Conservation (phyloP, 2,329 filamentous ascomycete species). For the Aspergillus latus region DNA sequence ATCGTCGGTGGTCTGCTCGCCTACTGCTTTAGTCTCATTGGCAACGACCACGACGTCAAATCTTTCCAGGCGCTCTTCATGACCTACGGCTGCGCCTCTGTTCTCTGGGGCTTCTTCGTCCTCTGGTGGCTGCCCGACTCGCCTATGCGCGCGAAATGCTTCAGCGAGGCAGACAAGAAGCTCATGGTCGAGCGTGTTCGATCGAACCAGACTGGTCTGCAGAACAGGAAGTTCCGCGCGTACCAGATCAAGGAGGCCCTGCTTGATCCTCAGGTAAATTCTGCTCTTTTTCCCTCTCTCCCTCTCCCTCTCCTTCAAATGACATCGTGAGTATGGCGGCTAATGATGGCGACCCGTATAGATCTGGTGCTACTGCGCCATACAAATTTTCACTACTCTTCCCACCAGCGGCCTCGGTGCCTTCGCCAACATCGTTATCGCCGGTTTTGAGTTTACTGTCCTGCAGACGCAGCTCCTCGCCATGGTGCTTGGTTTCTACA, state of each 20-base stretch:
- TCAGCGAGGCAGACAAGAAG: constrained; percentile 64
- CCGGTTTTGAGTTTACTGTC: constrained; percentile 62
- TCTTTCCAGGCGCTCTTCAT: constrained; percentile 71
- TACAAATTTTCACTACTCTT: constrained; percentile 70
- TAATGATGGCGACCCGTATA: background rate
- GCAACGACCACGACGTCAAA: constrained; percentile 51
- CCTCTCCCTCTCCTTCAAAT: background rate
- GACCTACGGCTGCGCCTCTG: constrained; percentile 61
- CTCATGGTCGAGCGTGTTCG: constrained; percentile 63
- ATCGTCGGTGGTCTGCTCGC: constrained; percentile 70
- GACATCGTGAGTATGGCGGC: background rate
- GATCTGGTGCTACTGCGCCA: constrained; percentile 63
- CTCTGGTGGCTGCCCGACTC: constrained; percentile 65
- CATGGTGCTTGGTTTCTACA: constrained; percentile 71
- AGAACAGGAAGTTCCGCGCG: constrained; percentile 55
- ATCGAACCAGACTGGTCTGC: constrained; percentile 61
- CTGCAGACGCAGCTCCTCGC: constrained; percentile 71
- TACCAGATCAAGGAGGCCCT: constrained; percentile 60
- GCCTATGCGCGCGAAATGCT: constrained; percentile 71
- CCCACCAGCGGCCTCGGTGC: constrained; percentile 71
- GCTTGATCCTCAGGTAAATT: constrained; percentile 57
- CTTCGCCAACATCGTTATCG: constrained; percentile 74
- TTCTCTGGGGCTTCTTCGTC: constrained; percentile 66
- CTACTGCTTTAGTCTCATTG: constrained; percentile 55
- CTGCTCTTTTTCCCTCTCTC: background rate